Evolutionary conservation across 495 filamentous ascomycete species (phyloP).

Genomic region (Penicillium coprophilum): DNA sequence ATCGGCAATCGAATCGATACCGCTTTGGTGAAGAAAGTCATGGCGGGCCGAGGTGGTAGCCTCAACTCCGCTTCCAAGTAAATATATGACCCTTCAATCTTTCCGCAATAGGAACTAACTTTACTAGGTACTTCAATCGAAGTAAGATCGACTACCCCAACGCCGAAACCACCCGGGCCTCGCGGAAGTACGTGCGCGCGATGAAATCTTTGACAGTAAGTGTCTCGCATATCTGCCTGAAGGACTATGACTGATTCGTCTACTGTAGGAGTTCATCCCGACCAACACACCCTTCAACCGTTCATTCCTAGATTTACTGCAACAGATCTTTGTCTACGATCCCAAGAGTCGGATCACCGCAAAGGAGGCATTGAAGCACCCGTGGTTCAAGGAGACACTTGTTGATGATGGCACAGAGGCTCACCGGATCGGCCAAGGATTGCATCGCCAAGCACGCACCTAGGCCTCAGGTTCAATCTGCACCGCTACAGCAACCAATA

Average conservation of each 20-base stretch:
- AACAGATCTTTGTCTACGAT: slow-evolving; percentile 93
- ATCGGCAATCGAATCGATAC: slow-evolving; percentile 72
- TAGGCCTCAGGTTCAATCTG: not conserved
- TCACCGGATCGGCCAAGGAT: slow-evolving; percentile 58
- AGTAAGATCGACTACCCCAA: slow-evolving; percentile 86
- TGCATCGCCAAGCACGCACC: slow-evolving; percentile 26
- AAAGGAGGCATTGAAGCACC: slow-evolving; percentile 84
- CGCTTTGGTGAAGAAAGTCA: slow-evolving; percentile 71
- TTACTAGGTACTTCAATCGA: slow-evolving; percentile 77
- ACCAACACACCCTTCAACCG: slow-evolving; percentile 72
- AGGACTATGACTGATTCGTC: not conserved
- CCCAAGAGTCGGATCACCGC: slow-evolving; percentile 87
- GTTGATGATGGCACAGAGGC: slow-evolving; percentile 96
- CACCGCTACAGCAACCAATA: slow-evolving; percentile 1
- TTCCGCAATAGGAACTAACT: slow-evolving; percentile 4
- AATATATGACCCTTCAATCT: slow-evolving; percentile 35
- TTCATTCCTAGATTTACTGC: slow-evolving; percentile 83
- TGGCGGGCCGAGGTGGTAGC: slow-evolving; percentile 62
- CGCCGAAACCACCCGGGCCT: slow-evolving; percentile 80
- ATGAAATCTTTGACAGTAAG: slow-evolving; percentile 89
- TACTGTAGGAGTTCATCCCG: slow-evolving; percentile 81
- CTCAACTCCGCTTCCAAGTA: slow-evolving; percentile 82
- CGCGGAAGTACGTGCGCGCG: slow-evolving; percentile 86
- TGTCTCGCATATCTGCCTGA: slow-evolving; percentile 23
- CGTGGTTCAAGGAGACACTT: slow-evolving; percentile 86